Evolutionary conservation across 2,329 filamentous ascomycete genomes (phyloP).

Genomic region (Colletotrichum sp.): DNA sequence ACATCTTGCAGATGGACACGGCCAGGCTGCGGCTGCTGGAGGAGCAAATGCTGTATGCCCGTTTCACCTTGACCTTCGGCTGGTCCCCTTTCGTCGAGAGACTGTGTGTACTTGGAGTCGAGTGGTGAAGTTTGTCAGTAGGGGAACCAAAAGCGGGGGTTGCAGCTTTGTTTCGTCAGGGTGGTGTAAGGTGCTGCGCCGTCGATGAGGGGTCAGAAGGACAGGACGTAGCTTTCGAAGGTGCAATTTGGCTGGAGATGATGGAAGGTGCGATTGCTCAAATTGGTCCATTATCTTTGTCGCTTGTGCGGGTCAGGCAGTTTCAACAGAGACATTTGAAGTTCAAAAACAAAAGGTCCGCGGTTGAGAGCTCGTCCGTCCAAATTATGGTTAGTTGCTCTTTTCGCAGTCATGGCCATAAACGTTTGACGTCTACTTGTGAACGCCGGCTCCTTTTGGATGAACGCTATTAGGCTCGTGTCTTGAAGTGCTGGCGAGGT

Average conservation of each 20-base stretch:
- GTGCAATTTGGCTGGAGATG: neutral
- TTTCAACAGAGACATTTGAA: neutral
- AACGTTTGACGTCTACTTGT: neutral
- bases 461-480: neutral
- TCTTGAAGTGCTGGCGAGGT: neutral
- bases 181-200: neutral
- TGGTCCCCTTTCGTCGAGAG: conserved; percentile 47
- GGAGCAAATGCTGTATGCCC: conserved; percentile 53
- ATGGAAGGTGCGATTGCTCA: neutral
- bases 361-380: neutral
- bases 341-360: neutral
- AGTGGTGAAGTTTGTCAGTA: conserved; percentile 32
- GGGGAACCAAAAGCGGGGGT: conserved; percentile 10
- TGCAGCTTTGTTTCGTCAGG: conserved; percentile 13
- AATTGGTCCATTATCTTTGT: neutral
- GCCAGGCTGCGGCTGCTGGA: conserved; percentile 54
- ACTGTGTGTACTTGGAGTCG: conserved; percentile 46
- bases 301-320: neutral
- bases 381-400: neutral
- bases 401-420: neutral
- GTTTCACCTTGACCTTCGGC: conserved; percentile 60
- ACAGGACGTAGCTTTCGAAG: neutral
- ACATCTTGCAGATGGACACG: conserved; percentile 28
- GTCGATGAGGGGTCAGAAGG: conserved; percentile 5
- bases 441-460: neutral